Conservation (phyloP, 805 yeast species). For the Candida tallmaniae region DNA sequence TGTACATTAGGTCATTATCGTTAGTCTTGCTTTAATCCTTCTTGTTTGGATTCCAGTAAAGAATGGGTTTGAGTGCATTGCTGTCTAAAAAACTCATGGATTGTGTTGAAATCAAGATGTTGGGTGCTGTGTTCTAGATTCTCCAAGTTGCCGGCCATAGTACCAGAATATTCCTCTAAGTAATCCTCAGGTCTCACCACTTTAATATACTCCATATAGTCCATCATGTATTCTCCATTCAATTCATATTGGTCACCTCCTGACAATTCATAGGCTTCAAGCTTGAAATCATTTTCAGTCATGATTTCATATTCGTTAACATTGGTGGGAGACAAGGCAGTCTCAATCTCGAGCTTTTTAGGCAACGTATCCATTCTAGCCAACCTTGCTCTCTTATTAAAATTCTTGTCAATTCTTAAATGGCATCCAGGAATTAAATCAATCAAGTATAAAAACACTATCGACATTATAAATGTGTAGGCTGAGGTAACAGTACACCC, state of each 20-base stretch:
- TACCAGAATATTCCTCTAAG: conserved; percentile 12
- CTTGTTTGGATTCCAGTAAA: not conserved
- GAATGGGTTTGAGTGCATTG: not conserved
- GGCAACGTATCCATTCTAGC: conserved; percentile 1
- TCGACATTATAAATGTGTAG: conserved; percentile 30
- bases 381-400: conserved; percentile 26
- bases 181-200: conserved; percentile 33
- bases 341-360: conserved; percentile 11
- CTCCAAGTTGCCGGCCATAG: too few species aligned
- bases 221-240: conserved; percentile 37
- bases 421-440: conserved; percentile 39
- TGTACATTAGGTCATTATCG: not conserved
- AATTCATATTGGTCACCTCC: conserved; percentile 39
- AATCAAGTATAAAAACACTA: conserved; percentile 29
- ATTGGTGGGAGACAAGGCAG: conserved; percentile 13
- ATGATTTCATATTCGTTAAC: conserved; percentile 1
- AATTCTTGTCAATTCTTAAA: conserved; percentile 37
- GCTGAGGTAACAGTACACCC: conserved; percentile 31
- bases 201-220: conserved; percentile 37
- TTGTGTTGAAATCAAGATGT: too few species aligned
- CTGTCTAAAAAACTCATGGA: too few species aligned
- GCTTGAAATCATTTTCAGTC: conserved; percentile 14
- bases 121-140: too few species aligned
- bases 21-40: not conserved
- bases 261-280: conserved; percentile 27